These are phyloP conservation scores for Pisolithus albus DNA, from an alignment of 768 basidiomycete species.

Conservation along the genomic window DNA sequence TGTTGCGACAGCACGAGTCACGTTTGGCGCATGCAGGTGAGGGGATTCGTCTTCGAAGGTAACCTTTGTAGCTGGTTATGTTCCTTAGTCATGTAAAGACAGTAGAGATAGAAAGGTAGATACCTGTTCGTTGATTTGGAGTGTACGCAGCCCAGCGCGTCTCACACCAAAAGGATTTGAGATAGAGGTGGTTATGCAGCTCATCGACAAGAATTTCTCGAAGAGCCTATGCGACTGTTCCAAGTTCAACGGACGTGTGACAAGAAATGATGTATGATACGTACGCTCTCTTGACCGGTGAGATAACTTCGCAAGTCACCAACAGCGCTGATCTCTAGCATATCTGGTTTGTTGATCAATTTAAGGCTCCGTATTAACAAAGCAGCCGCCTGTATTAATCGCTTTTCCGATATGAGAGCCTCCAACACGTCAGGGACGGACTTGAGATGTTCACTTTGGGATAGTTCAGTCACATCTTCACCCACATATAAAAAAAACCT, in stretches of 20 bases:
- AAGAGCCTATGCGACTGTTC: constrained; percentile 53
- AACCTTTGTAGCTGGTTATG: constrained; percentile 51
- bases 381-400: constrained; percentile 80
- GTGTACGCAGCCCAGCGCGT: constrained; percentile 82
- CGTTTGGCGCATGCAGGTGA: constrained; percentile 17
- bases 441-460: constrained; percentile 76
- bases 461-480: constrained; percentile 12
- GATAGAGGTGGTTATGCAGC: constrained; percentile 92
- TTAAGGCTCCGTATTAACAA: constrained; percentile 85
- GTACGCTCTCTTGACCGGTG: constrained; percentile 75
- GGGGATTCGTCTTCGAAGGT: constrained; percentile 51
- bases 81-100: constrained; percentile 1
- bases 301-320: constrained; percentile 84
- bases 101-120: constrained; percentile 25
- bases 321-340: constrained; percentile 93
- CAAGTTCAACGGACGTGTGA: constrained; percentile 8
- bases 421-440: constrained; percentile 88
- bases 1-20: constrained; percentile 24
- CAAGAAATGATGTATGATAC: constrained; percentile 21
- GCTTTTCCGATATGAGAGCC: constrained; percentile 92
- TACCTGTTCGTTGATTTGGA: constrained; percentile 72
- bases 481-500: constrained; percentile 21
- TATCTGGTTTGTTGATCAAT: constrained; percentile 84
- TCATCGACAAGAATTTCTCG: constrained; percentile 93
- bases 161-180: constrained; percentile 96